Evolutionary conservation across 805 yeast species (phyloP).

Genomic region (Lipomyces yamanashiensis): DNA sequence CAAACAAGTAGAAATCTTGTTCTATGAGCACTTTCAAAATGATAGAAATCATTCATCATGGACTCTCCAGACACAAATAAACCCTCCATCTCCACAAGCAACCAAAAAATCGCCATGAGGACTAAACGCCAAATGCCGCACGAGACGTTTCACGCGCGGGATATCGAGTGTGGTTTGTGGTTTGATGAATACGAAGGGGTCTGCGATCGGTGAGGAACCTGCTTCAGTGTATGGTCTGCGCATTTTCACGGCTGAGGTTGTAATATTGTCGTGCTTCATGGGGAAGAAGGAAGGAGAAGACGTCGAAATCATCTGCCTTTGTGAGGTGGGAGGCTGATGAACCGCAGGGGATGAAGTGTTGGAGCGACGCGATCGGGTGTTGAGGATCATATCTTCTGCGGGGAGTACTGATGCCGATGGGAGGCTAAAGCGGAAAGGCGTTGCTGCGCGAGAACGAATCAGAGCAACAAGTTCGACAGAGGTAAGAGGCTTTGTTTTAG

Average conservation of each 20-base stretch:
- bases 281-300: not conserved
- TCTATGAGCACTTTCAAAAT: too few relatives aligned
- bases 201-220: conserved; percentile 27
- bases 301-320: not conserved
- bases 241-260: not conserved
- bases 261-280: not conserved
- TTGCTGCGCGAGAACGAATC: conserved; percentile 1
- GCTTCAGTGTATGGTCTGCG: conserved; percentile 10
- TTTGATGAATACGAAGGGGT: conserved; percentile 22
- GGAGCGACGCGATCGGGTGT: conserved; percentile 10
- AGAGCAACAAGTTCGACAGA: conserved; percentile 1
- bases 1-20: too few relatives aligned
- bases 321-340: not conserved
- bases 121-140: conserved; percentile 32
- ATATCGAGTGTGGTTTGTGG: conserved; percentile 23
- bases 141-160: conserved; percentile 20
- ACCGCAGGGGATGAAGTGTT: not conserved
- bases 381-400: not conserved
- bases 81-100: conserved; percentile 35
- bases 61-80: conserved; percentile 26
- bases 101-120: conserved; percentile 30
- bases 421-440: not conserved
- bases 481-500: not conserved
- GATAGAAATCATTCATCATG: not conserved
- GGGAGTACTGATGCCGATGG: conserved; percentile 14